Percentiles rank a stretch among this genome's conserved stretches.
Conservation (phyloP, 768 basidiomycete genomes). For the Tephrocybe sp. region DNA sequence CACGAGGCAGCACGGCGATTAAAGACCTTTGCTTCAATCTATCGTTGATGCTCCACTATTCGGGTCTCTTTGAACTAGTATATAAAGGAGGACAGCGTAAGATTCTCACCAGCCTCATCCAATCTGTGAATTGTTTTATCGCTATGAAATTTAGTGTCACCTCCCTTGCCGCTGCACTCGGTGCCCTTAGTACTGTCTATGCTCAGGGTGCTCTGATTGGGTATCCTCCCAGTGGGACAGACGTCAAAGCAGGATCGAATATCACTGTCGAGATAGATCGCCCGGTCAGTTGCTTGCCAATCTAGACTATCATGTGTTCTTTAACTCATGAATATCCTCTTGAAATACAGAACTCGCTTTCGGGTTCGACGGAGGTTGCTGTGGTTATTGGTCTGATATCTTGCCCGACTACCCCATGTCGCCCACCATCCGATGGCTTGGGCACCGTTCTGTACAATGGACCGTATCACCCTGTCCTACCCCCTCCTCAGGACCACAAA, state of each 20-base stretch:
- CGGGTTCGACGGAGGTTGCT: constrained; percentile 40
- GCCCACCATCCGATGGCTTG: constrained; percentile 23
- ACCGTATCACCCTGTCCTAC: constrained; percentile 30
- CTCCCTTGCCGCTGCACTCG: not conserved
- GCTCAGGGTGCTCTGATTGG: constrained; percentile 43
- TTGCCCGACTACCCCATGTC: constrained; percentile 25
- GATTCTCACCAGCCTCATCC: not conserved
- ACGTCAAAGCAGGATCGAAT: constrained; percentile 32
- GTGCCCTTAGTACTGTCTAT: constrained; percentile 23
- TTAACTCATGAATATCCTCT: not conserved
- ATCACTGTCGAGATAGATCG: constrained; percentile 45
- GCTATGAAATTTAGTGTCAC: constrained; percentile 1
- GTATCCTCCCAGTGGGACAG: constrained; percentile 31
- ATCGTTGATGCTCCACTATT: too few species aligned
- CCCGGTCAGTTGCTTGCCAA: constrained; percentile 33
- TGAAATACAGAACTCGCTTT: constrained; percentile 28
- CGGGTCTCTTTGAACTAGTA: too few species aligned
- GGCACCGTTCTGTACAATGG: constrained; percentile 49
- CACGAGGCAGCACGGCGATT: too few species aligned
- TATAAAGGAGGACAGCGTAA: not conserved
- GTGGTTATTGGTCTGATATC: constrained; percentile 42
- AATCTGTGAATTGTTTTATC: not conserved
- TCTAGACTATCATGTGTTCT: not conserved
- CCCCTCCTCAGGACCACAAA: constrained; percentile 7
- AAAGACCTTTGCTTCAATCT: too few species aligned